Percentiles rank a stretch among this genome's conserved stretches.
Conservation (phyloP, 805 yeast species). For the Ogataea henricii region DNA sequence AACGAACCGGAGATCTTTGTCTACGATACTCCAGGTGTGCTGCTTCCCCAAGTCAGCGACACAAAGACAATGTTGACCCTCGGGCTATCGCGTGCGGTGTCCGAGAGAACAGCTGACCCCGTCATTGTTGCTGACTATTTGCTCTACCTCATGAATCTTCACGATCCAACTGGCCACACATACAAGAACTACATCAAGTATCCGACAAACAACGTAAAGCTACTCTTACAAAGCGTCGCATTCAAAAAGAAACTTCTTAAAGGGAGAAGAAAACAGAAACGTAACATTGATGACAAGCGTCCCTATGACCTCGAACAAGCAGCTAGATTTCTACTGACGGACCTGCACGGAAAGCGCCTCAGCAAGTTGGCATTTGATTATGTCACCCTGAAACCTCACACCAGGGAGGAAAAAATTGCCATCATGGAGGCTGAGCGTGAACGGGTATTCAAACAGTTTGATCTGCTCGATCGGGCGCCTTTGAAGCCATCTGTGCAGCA, state of each 20-base stretch:
- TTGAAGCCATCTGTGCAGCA: slow-evolving; percentile 6
- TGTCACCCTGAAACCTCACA: slow-evolving; percentile 11
- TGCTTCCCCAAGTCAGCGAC: slow-evolving; percentile 70
- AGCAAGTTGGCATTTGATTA: slow-evolving; percentile 37
- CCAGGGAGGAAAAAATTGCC: slow-evolving; percentile 9
- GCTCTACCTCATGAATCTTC: slow-evolving; percentile 69
- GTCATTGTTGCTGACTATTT: slow-evolving; percentile 84
- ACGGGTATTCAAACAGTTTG: slow-evolving; percentile 13
- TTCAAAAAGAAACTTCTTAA: slow-evolving; percentile 34
- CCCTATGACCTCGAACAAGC: slow-evolving; percentile 41
- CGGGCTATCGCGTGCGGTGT: slow-evolving; percentile 74
- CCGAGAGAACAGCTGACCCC: slow-evolving; percentile 72
- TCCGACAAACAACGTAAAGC: slow-evolving; percentile 75
- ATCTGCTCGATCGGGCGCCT: not conserved
- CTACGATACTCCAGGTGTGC: slow-evolving; percentile 93
- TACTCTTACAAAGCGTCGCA: slow-evolving; percentile 53
- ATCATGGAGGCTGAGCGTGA: slow-evolving; percentile 14
- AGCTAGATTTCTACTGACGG: slow-evolving; percentile 63
- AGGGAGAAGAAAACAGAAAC: slow-evolving; percentile 38
- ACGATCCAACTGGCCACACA: slow-evolving; percentile 46
- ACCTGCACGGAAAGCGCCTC: slow-evolving; percentile 59
- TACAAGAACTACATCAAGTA: slow-evolving; percentile 49
- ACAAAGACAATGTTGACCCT: slow-evolving; percentile 73
- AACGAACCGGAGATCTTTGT: slow-evolving; percentile 64
- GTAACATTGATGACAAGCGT: not conserved